A percentile compares a stretch with the other conserved stretches of the same genome.
These are phyloP conservation scores for Grosmannia clavigera DNA, from an alignment of 2,329 filamentous ascomycete species.

Conservation along the genomic window DNA sequence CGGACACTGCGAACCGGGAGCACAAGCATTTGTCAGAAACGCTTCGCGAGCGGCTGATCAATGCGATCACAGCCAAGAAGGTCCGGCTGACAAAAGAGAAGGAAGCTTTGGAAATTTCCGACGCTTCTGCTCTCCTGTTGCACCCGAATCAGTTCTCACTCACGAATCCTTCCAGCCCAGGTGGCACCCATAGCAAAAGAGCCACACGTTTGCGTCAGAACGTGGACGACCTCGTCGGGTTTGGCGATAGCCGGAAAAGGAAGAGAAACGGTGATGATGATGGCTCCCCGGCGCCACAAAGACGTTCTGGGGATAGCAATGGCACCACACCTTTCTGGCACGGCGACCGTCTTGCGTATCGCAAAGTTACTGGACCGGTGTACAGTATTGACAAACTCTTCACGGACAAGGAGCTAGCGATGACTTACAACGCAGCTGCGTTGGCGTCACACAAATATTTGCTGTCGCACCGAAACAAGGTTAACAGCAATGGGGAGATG, in stretches of 20 bases:
- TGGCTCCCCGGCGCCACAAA: slow-evolving; percentile 47
- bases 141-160: slow-evolving; percentile 58
- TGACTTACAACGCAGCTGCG: slow-evolving; percentile 52
- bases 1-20: slow-evolving; percentile 50
- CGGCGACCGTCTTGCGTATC: slow-evolving; percentile 42
- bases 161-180: slow-evolving; percentile 50
- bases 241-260: slow-evolving; percentile 46
- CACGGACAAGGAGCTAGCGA: slow-evolving; percentile 54
- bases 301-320: slow-evolving; percentile 41
- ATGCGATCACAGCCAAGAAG: slow-evolving; percentile 52
- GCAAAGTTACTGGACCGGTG: slow-evolving; percentile 45
- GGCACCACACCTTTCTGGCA: slow-evolving; percentile 51
- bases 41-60: slow-evolving; percentile 54
- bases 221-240: slow-evolving; percentile 43
- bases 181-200: slow-evolving; percentile 50
- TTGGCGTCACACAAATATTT: slow-evolving; percentile 50
- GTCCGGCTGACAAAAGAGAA: slow-evolving; percentile 52
- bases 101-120: slow-evolving; percentile 54
- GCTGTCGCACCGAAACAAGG: slow-evolving; percentile 40
- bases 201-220: slow-evolving; percentile 49
- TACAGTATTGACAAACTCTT: slow-evolving; percentile 61
- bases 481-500: slow-evolving; percentile 35
- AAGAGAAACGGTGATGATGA: slow-evolving; percentile 49
- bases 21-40: slow-evolving; percentile 46
- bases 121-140: slow-evolving; percentile 51